Evolutionary conservation across 1,284 basidiomycete genomes (phyloP).

Genomic region (Lentinula novae-zelandiae): DNA sequence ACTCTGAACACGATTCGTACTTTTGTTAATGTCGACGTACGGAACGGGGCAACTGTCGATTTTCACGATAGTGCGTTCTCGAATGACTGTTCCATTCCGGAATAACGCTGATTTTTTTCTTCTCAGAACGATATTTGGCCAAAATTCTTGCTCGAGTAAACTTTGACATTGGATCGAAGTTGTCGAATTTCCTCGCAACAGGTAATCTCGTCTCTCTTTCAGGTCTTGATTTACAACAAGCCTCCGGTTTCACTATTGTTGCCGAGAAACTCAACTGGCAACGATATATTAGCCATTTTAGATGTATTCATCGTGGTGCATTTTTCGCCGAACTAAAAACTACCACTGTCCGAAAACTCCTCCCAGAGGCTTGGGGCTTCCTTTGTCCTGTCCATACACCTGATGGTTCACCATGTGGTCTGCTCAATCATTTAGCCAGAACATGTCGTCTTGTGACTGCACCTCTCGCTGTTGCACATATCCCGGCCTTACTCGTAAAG

Average conservation of each 20-base stretch:
- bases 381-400: conserved; percentile 99
- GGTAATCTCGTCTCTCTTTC: conserved; percentile 95
- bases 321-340: conserved; percentile 99
- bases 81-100: not conserved
- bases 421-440: conserved; percentile 95
- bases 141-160: conserved; percentile 79
- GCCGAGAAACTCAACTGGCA: conserved; percentile 99
- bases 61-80: conserved; percentile 76
- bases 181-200: conserved; percentile 96
- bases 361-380: conserved; percentile 99
- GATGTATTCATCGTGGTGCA: conserved; percentile 97
- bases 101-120: not conserved
- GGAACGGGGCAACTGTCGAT: conserved; percentile 72
- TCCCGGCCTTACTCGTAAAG: conserved; percentile 79
- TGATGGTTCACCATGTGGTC: conserved; percentile 96
- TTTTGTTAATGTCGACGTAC: conserved; percentile 76
- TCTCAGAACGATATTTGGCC: conserved; percentile 75
- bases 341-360: conserved; percentile 93
- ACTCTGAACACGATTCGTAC: conserved; percentile 73
- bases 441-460: conserved; percentile 90
- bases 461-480: conserved; percentile 72
- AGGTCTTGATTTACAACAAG: conserved; percentile 96
- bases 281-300: conserved; percentile 97
- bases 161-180: conserved; percentile 88
- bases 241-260: conserved; percentile 96